Base-by-base conservation (phyloP, 805 yeast species). In the Priceomyces carsonii region DNA sequence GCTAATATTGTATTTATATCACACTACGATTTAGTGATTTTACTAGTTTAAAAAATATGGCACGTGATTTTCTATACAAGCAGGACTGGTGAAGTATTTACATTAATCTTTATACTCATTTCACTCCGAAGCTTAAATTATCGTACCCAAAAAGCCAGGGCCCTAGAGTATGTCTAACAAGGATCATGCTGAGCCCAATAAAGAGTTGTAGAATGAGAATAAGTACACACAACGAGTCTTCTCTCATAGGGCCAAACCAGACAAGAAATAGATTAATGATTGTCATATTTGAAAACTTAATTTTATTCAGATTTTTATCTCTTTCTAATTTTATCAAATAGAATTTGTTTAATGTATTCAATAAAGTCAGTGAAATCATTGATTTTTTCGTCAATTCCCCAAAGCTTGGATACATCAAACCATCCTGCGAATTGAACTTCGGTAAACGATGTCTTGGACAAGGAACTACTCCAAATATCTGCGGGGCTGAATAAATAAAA, bases 381-480 rank as follows among this genome's bases (percentile, higher is more conserved):
- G 13, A 17, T 59, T 63, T 14, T 48, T 56, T 44, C 6, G 43
- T 48, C 29, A 67, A 36, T 18, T 57, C 63, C 3, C 65, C 73
- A 38, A 44, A 66, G 39, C 72, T 66, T 14, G 95, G 89, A 53
- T 86, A 79, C 72, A 93, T 68, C 29, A 82, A 62, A 1, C 91
- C 89, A 41, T 85, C 82, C 10, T 69, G 59, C 8, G 64, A 66
- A 49, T 86, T 79, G 53, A 85, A 85, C 43, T 69, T 73, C 1
- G 99, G 99, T 55, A 93, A 55, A 51, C 99, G 73, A 59, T 93
- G 99, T 48, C 99, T 76, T 16, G 99, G 99, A 53, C 98, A 93
- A 3, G 93, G 95, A 13, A 93, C 82, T 2, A 93, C 47, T 24
- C 82, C 79, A 61, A 91, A 84, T 43, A 93, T 61, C 60, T 93